Base-by-base conservation (phyloP, 2,329 filamentous ascomycete species). In the Pseudogymnoascus sp. region DNA sequence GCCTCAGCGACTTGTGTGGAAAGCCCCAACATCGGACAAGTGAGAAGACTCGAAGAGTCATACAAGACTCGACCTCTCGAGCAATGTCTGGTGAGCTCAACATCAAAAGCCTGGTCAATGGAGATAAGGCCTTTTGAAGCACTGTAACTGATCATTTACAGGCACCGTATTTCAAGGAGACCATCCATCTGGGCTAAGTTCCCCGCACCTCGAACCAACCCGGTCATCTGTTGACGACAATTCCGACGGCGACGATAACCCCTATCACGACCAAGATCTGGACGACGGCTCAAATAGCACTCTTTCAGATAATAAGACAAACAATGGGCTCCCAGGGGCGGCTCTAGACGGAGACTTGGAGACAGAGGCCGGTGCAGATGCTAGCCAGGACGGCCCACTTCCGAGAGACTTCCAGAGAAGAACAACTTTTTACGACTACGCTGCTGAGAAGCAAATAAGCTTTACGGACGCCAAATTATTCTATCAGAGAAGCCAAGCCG, bases 401-500 rank as follows among this genome's bases (percentile, higher is more conserved):
- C 77, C 78, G 20, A 78, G 84, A 64, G 84, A 87, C 69, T 71
- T 83, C 59, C 83, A 83, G 34, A 80, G 80, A 63, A 87, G 87
- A 71, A 96, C 91, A 7, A 90, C 92, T 18, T 95, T 91, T 71
- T 97, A 96, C 76, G 92, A 97, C 74, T 91, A 93, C 70, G 88
- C 93, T 59, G 89, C 90, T 60, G 94, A 99, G 75, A 95, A 94
- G 69, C 90, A 93, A 70, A 89, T 96, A 85, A 95, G 88, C 70
- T 91, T 96, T 73, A 87, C 90, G 25, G 94, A 99, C 72, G 90
- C 93, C 63, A 97, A 96, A 74, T 82, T 97, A 64, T 96, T 97
- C 77, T 99, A 96, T 74, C 93, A 97, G 76, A 83, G 90, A 66
- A 91, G 90, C 74, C 89, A 91, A 73, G 78, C 86, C 62, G 88